Percentiles rank a stretch among this genome's conserved stretches.
phyloP scores from a whole-genome alignment of 306 rosid genomes.

The Cicer cuneatum region DNA sequence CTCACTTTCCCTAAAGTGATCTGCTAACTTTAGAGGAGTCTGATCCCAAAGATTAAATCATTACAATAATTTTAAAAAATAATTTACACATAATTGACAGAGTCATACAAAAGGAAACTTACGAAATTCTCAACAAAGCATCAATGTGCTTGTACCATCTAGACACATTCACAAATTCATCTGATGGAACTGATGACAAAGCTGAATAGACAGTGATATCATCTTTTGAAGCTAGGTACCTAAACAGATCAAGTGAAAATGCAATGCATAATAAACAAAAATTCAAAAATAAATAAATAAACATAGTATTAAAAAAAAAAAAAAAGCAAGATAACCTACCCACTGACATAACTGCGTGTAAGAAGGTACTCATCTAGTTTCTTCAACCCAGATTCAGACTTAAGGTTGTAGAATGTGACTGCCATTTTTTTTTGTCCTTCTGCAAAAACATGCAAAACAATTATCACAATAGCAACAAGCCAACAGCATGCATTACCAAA shows the following conservation, averaged over 20 bases:
- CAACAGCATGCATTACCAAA: not conserved
- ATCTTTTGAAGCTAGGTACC: conserved; percentile 89
- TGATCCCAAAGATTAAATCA: too few relatives aligned
- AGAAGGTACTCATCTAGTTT: conserved; percentile 83
- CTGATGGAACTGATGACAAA: conserved; percentile 60
- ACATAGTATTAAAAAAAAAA: not conserved
- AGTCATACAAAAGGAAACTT: conserved; percentile 41
- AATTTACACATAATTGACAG: too few relatives aligned
- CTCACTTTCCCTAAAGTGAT: too few relatives aligned
- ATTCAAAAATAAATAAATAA: not conserved
- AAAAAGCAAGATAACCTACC: conserved; percentile 44
- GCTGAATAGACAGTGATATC: conserved; percentile 78
- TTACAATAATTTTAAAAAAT: too few relatives aligned
- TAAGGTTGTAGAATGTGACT: conserved; percentile 56
- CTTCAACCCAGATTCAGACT: conserved; percentile 73
- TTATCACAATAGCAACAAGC: not conserved
- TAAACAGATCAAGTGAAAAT: conserved; percentile 33
- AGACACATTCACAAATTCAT: conserved; percentile 68
- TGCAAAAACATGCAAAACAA: conserved; percentile 40
- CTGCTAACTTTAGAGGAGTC: too few relatives aligned
- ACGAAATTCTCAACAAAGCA: conserved; percentile 87
- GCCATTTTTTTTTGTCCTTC: conserved; percentile 63
- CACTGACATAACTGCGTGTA: conserved; percentile 85
- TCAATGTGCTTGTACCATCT: conserved; percentile 89
- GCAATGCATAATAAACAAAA: not conserved